phyloP scores from a whole-genome alignment of 257 asterid species.

The Cordia subcordata region DNA sequence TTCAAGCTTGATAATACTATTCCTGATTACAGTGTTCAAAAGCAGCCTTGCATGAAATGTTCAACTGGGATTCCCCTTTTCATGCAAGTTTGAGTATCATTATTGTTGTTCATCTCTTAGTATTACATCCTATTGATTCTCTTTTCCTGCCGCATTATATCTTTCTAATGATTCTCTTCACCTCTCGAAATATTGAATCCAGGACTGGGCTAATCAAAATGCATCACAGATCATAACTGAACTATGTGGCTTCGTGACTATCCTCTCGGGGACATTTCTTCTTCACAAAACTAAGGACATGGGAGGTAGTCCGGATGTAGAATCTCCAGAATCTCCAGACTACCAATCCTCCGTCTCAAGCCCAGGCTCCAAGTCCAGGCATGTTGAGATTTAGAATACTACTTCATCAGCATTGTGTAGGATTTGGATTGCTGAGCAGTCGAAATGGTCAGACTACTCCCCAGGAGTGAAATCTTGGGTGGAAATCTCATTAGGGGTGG shows the following conservation, averaged over 20 bases:
- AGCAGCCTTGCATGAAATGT: too few relatives aligned
- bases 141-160: background rate
- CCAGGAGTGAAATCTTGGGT: too few relatives aligned
- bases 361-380: background rate
- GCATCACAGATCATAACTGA: constrained; percentile 18
- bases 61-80: too few relatives aligned
- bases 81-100: too few relatives aligned
- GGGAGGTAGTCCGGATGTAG: constrained; percentile 9
- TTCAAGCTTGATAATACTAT: too few relatives aligned
- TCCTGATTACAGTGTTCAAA: too few relatives aligned
- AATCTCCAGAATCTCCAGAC: background rate
- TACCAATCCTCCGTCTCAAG: background rate
- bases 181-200: background rate
- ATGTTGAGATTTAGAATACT: background rate
- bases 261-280: constrained; percentile 22
- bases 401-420: too few relatives aligned
- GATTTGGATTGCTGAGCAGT: too few relatives aligned
- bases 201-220: constrained; percentile 22
- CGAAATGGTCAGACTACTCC: too few relatives aligned
- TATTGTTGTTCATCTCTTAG: too few relatives aligned
- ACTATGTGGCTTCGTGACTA: constrained; percentile 18
- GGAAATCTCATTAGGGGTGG: too few relatives aligned
- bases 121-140: background rate
- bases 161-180: background rate
- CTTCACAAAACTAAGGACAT: constrained; percentile 18